Evolutionary conservation across 2,329 filamentous ascomycete species (phyloP), one percentile per base, ranked within the genome.

Genomic region (Trichoderma cornu-damae): DNA sequence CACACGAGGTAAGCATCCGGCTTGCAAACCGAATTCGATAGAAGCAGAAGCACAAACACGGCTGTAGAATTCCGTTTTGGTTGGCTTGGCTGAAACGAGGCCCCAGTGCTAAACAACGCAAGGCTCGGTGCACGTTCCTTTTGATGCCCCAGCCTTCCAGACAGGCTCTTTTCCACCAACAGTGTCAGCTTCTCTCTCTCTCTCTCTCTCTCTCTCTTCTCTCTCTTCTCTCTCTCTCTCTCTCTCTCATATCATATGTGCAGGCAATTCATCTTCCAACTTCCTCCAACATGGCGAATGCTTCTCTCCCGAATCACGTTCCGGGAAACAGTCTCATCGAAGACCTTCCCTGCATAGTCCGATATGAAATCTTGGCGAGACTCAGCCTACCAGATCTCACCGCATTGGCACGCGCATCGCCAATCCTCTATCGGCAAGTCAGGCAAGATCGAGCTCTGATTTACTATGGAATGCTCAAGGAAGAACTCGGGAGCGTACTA

Each of bases 351-450:
- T 35, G 18, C 6, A 11, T 37, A 18, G 38, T 61, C 12, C 49
- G 47, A 6, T 58, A 58, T 26, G 37, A 55, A 9, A 28, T 62
- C 30, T 51, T 62, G 40, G 43, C 42, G 5, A 52, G 34, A 6
- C n/a, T 60, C 32, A 26, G 43, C 3, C 22, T 62, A 28, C 2
- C 47, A 37, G 35, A 55, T 24, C 55, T 62, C 12, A 40, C 35
- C 6, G 16, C 43, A n/a, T 28, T 62, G 32, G 55, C 61, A 2
- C 57, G 37, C 6, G 52, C 59, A 11, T 62, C 60, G 4, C 57
- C 59, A 4, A 28, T 38, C 11, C 54, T 59, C 18, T 44, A 62
- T 34, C 59, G 37, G 11, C 61, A 58, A 43, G 61, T 61, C 32
- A 9, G 50, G 6, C 37, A 42, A 3, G 46, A 62, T 32, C 56